Percentiles rank a stretch among this genome's conserved stretches.
Conservation (phyloP, 371 early-diverging fungal genomes). For the Rhizopus microsporus region DNA sequence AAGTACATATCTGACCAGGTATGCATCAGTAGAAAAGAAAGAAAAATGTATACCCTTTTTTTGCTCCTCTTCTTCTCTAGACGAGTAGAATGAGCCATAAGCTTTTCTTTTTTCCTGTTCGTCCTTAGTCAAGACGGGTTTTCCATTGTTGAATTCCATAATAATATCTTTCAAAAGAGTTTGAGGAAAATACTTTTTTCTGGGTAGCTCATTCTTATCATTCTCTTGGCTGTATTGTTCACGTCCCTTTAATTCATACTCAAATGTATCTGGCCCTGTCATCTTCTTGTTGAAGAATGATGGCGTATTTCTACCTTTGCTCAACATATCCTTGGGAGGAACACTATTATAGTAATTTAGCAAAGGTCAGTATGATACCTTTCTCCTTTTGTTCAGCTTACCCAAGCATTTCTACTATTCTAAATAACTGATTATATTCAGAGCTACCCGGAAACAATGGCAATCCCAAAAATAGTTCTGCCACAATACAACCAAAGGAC, state of each 20-base stretch:
- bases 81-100: not conserved
- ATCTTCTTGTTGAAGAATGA: slow-evolving; percentile 32
- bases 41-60: slow-evolving; percentile 13
- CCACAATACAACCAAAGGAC: slow-evolving; percentile 99
- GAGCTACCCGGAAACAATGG: slow-evolving; percentile 95
- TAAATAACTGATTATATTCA: slow-evolving; percentile 90
- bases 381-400: slow-evolving; percentile 15
- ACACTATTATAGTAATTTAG: slow-evolving; percentile 10
- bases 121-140: slow-evolving; percentile 57
- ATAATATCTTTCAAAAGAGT: slow-evolving; percentile 81
- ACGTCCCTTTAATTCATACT: slow-evolving; percentile 77
- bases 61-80: slow-evolving; percentile 9
- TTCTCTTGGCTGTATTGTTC: slow-evolving; percentile 82
- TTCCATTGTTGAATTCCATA: slow-evolving; percentile 68
- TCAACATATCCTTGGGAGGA: slow-evolving; percentile 44
- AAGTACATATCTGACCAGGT: slow-evolving; percentile 8
- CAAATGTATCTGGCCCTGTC: slow-evolving; percentile 38
- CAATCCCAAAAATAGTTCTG: slow-evolving; percentile 92
- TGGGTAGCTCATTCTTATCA: slow-evolving; percentile 73
- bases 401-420: slow-evolving; percentile 92
- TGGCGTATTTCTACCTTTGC: slow-evolving; percentile 29
- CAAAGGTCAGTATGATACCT: slow-evolving; percentile 39
- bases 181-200: slow-evolving; percentile 86
- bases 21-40: slow-evolving; percentile 27
- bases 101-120: slow-evolving; percentile 40